Percentiles rank a stretch among this genome's conserved stretches.
These are phyloP conservation scores for Potentilla sterilis DNA, from an alignment of 306 rosid genomes.

Conservation along the genomic window DNA sequence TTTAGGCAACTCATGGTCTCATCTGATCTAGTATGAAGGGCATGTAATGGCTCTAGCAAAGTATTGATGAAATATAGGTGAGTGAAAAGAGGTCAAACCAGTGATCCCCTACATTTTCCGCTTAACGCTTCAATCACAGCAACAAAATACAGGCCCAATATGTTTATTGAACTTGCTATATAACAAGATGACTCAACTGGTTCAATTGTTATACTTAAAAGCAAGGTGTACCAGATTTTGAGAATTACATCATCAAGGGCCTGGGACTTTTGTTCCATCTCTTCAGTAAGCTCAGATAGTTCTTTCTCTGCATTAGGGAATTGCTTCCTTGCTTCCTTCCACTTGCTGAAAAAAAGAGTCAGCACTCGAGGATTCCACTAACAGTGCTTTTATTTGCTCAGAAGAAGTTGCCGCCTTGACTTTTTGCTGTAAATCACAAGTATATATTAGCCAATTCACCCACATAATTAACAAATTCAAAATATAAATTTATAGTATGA, in stretches of 20 bases:
- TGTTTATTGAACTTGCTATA: constrained; percentile 3
- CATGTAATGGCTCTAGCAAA: not conserved
- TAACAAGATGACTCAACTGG: not conserved
- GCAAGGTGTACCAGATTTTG: constrained; percentile 25
- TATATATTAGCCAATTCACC: constrained; percentile 29
- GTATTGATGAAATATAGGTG: not conserved
- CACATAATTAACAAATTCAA: constrained; percentile 7
- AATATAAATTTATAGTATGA: constrained; percentile 1
- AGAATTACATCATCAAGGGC: constrained; percentile 78
- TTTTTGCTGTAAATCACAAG: constrained; percentile 67
- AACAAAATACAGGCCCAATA: constrained; percentile 10
- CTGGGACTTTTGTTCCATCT: constrained; percentile 68
- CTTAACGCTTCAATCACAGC: not conserved
- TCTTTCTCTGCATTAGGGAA: constrained; percentile 80
- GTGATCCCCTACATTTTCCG: not conserved
- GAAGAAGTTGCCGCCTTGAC: constrained; percentile 77
- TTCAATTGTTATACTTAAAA: constrained; percentile 16
- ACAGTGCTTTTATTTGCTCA: constrained; percentile 75
- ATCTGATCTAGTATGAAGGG: not conserved
- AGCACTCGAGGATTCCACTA: constrained; percentile 58
- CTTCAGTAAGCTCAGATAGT: constrained; percentile 54
- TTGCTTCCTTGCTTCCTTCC: constrained; percentile 81
- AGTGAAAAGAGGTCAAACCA: not conserved
- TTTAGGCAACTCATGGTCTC: not conserved
- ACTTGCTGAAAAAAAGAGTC: constrained; percentile 84